These are phyloP conservation scores for Laguncularia racemosa DNA, from an alignment of 345 rosid genomes.

Conservation along the genomic window DNA sequence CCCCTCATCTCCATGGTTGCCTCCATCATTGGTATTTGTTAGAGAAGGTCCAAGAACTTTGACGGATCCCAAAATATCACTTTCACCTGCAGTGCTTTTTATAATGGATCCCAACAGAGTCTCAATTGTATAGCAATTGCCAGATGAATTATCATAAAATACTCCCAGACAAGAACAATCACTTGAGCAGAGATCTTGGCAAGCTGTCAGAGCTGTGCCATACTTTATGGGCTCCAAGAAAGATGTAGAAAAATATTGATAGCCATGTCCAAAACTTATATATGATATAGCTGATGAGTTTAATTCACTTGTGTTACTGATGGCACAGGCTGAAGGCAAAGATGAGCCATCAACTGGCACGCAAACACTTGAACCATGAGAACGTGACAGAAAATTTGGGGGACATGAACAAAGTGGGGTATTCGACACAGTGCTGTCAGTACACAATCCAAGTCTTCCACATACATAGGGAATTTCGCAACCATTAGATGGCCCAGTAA, in stretches of 20 bases:
- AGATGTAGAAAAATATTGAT: conserved; percentile 43
- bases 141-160: conserved; percentile 52
- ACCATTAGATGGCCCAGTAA: conserved; percentile 44
- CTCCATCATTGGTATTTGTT: conserved; percentile 7
- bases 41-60: conserved; percentile 33
- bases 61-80: conserved; percentile 37
- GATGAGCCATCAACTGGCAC: conserved; percentile 32
- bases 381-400: conserved; percentile 26
- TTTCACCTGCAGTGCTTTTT: conserved; percentile 15
- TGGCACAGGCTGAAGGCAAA: conserved; percentile 49
- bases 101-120: conserved; percentile 60
- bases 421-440: conserved; percentile 19
- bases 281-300: conserved; percentile 36
- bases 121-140: conserved; percentile 52
- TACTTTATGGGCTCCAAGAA: conserved; percentile 42
- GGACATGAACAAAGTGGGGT: conserved; percentile 64
- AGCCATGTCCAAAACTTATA: conserved; percentile 36
- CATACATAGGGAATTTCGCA: conserved; percentile 63
- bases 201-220: conserved; percentile 34
- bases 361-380: conserved; percentile 31
- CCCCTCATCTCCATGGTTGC: conserved; percentile 13
- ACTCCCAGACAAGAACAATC: conserved; percentile 72
- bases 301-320: conserved; percentile 18
- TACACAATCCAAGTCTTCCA: conserved; percentile 53
- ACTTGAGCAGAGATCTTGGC: conserved; percentile 48